Evolutionary conservation across 2,329 filamentous ascomycete species (phyloP).

Genomic region (Keithomyces neogunnii): DNA sequence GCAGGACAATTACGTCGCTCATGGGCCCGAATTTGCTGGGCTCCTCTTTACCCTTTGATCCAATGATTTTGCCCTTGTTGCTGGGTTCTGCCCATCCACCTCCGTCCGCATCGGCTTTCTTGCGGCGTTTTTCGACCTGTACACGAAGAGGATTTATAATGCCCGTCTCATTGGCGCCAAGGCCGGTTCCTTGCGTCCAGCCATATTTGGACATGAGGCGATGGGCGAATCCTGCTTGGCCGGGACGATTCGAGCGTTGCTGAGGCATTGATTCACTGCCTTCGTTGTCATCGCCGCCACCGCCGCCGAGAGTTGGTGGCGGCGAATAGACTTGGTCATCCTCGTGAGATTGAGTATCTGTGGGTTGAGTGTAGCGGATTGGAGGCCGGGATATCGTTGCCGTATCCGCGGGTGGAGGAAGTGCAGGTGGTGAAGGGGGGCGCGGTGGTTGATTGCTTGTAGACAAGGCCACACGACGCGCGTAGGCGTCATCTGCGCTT

Average conservation of each 20-base stretch:
- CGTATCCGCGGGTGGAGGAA: conserved; percentile 32
- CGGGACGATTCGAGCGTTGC: conserved; percentile 56
- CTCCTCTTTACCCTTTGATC: conserved; percentile 51
- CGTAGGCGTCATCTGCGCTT: conserved; percentile 63
- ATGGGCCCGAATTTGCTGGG: conserved; percentile 57
- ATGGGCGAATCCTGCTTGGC: conserved; percentile 77
- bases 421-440: conserved; percentile 17
- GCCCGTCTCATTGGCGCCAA: conserved; percentile 74
- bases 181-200: conserved; percentile 79
- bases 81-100: conserved; percentile 66
- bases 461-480: conserved; percentile 51
- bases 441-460: conserved; percentile 28
- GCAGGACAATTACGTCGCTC: conserved; percentile 74
- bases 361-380: conserved; percentile 53
- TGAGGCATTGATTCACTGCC: conserved; percentile 26
- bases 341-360: conserved; percentile 12
- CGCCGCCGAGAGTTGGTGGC: conserved; percentile 40
- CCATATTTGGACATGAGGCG: conserved; percentile 90
- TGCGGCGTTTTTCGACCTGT: conserved; percentile 78
- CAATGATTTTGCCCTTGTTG: conserved; percentile 71
- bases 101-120: conserved; percentile 68
- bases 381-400: conserved; percentile 69
- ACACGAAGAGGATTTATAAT: conserved; percentile 79
- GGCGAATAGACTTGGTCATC: conserved; percentile 32
- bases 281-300: conserved; percentile 17